Evolutionary conservation across 2,329 filamentous ascomycete genomes (phyloP).

Genomic region (Arthrobotrys conoides): DNA sequence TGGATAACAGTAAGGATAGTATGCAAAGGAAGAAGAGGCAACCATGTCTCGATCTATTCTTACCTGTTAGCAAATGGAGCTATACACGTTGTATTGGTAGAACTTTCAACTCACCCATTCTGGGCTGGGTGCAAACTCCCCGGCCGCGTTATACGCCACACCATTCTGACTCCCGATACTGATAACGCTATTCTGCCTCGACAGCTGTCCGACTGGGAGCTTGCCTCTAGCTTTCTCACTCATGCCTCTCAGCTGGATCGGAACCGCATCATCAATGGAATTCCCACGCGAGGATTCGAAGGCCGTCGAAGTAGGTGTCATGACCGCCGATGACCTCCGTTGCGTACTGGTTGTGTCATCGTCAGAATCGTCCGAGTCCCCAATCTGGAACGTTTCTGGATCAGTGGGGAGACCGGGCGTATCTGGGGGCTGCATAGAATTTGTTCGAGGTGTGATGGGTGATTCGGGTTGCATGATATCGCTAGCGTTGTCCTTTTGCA

Average conservation of each 20-base stretch:
- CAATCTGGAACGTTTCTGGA: conserved; percentile 83
- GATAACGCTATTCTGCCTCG: conserved; percentile 88
- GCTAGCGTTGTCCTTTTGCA: conserved; percentile 75
- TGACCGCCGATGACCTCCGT: conserved; percentile 39
- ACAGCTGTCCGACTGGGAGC: conserved; percentile 90
- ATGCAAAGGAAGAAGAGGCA: conserved; percentile 90
- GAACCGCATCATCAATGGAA: conserved; percentile 82
- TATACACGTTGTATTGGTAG: not conserved
- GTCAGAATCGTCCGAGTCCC: conserved; percentile 80
- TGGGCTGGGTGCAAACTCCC: conserved; percentile 81
- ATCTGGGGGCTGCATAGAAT: conserved; percentile 6
- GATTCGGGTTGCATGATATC: conserved; percentile 56
- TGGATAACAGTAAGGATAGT: conserved; percentile 84
- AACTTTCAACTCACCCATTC: conserved; percentile 73
- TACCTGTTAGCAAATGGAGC: not conserved
- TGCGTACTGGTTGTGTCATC: conserved; percentile 71
- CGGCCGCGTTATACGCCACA: conserved; percentile 72
- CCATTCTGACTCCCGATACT: conserved; percentile 77
- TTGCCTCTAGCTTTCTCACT: conserved; percentile 97
- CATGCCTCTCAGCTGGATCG: conserved; percentile 88
- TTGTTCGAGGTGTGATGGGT: conserved; percentile 12
- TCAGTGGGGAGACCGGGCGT: conserved; percentile 52
- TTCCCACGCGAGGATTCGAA: conserved; percentile 75
- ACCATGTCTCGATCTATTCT: conserved; percentile 85
- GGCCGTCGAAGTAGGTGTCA: conserved; percentile 64